These are phyloP conservation scores for Myrmaecium sp. DNA, from an alignment of 2,329 filamentous ascomycete species.

Conservation along the genomic window DNA sequence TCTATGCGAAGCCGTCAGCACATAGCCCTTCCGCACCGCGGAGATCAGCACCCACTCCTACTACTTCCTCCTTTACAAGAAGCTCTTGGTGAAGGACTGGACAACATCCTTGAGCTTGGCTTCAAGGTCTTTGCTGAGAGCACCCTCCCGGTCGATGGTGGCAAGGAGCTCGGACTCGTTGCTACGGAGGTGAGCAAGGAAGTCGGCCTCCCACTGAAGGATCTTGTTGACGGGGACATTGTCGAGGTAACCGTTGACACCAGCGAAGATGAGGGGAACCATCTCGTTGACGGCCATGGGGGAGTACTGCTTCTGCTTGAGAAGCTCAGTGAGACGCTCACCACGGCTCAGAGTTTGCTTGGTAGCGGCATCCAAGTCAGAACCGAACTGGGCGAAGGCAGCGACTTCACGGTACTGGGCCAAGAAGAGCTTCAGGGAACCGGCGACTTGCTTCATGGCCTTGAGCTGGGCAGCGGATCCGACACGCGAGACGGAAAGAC, in stretches of 20 bases:
- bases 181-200: conserved; percentile 78
- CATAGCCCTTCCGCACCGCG: conserved; percentile 19
- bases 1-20: conserved; percentile 22
- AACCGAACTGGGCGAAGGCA: conserved; percentile 99
- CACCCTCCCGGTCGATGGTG: conserved; percentile 88
- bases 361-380: conserved; percentile 94
- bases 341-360: conserved; percentile 97
- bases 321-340: conserved; percentile 96
- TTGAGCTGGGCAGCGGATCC: conserved; percentile 98
- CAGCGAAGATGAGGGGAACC: conserved; percentile 97
- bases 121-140: conserved; percentile 89
- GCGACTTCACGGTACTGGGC: conserved; percentile 99
- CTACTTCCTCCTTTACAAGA: conserved; percentile 32
- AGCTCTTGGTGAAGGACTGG: conserved; percentile 81
- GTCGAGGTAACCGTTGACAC: conserved; percentile 97
- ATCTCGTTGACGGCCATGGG: conserved; percentile 99
- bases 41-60: conserved; percentile 20
- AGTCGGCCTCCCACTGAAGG: conserved; percentile 84
- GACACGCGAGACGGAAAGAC: conserved; percentile 99
- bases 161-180: conserved; percentile 73
- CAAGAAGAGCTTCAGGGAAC: conserved; percentile 99
- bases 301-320: conserved; percentile 99
- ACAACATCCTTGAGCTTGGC: conserved; percentile 63
- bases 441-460: conserved; percentile 99
- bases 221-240: conserved; percentile 78